Base-by-base conservation (phyloP, 2,329 filamentous ascomycete species). In the Apiospora marii region DNA sequence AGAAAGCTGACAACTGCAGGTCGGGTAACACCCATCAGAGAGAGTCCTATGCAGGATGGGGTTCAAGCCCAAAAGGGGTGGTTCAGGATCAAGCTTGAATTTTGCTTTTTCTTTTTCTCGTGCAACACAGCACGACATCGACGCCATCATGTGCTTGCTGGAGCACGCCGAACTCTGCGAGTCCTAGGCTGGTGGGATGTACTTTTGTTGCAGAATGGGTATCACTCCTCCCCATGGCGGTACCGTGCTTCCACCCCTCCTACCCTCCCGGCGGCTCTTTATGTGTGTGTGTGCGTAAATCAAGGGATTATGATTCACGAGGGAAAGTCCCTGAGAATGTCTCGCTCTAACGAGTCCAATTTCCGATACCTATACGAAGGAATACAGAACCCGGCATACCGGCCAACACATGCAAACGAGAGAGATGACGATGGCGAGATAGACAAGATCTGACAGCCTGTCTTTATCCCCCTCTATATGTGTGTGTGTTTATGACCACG, bases 1-100 rank as follows among this genome's bases (percentile, higher is more conserved):
- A 64, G 49, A 68, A 48, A 34, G 67, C 27, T 69, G 67, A 69
- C 43, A 69, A 69, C 27, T 69, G 67, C 67, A 69, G 27, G 67
- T 49, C 48, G 67, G 67, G 67, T 69, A 69, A 49, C 43, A 49
- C 44, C 44, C 58, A 64, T 37, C 58, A 64, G 34, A 48, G 24
- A 37, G 58, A 48, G 44, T n/a, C 44, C 44, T 37, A 41, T 37
- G 44, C 44, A 49, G 16, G 24, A n/a, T 30, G 67, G 67, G 67
- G 67, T 41, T 41, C 58, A 8, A 41, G 19, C 34, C 58, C 34
- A 37, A 41, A 24, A 14, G n/a, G 34, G 58, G 22, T 22, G 58
- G 34, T 64, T 41, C 58, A 64, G 58, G 34, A 14, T 41, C 58
- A n/a, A 61, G 53, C 53, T 37, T 37, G 53, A 58, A 30, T 64